These are phyloP conservation scores for Rhizopogon vesiculosus DNA, from an alignment of 768 basidiomycete species.

Conservation along the genomic window DNA sequence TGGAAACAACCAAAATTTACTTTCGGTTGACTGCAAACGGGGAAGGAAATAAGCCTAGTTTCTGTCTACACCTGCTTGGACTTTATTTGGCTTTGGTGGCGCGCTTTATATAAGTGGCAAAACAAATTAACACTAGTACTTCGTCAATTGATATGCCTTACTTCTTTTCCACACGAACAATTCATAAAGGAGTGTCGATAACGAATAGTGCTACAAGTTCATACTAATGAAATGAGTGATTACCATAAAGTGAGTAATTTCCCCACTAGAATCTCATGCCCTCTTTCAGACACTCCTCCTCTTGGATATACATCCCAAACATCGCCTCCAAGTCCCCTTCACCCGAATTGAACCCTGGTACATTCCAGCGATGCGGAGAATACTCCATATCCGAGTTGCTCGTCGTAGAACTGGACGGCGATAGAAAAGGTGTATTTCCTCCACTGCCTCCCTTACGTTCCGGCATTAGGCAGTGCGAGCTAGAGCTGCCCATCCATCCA, in stretches of 20 bases:
- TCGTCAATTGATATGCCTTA: constrained; percentile 6
- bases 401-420: background rate
- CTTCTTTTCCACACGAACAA: background rate
- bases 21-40: constrained; percentile 49
- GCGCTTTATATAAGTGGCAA: constrained; percentile 10
- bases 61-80: constrained; percentile 18
- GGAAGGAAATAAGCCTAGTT: constrained; percentile 37
- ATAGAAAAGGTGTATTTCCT: background rate
- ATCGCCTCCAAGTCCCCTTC: constrained; percentile 23
- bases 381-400: background rate
- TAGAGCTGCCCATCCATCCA: background rate
- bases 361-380: background rate
- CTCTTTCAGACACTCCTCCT: constrained; percentile 24
- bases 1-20: constrained; percentile 35
- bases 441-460: background rate
- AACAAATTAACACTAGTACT: background rate
- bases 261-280: background rate
- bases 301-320: constrained; percentile 39
- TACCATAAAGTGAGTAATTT: background rate
- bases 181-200: constrained; percentile 2
- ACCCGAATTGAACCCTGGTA: constrained; percentile 1
- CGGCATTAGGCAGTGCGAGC: background rate
- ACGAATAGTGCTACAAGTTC: constrained; percentile 2
- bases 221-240: constrained; percentile 1
- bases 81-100: constrained; percentile 33